Evolutionary conservation across 2,329 filamentous ascomycete genomes (phyloP).

Genomic region (Colletotrichum lupini): DNA sequence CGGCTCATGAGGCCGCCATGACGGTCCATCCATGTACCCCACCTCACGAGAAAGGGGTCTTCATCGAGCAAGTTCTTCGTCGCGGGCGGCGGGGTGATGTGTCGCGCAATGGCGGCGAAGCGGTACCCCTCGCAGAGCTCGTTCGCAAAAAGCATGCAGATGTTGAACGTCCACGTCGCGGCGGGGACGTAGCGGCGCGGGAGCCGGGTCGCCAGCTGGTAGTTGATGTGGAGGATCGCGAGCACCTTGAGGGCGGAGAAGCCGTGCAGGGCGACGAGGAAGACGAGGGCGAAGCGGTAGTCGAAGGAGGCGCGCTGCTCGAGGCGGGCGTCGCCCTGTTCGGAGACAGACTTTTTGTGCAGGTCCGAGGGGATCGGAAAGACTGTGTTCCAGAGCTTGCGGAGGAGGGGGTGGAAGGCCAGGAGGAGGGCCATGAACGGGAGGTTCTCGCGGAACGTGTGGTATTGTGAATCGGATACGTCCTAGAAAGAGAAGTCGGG

Average conservation of each 20-base stretch:
- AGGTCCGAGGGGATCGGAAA: conserved; percentile 48
- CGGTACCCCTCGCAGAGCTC: conserved; percentile 84
- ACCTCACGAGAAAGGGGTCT: conserved; percentile 61
- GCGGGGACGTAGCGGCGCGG: conserved; percentile 77
- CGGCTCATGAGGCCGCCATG: conserved; percentile 86
- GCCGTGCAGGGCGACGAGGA: conserved; percentile 84
- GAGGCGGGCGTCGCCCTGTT: conserved; percentile 66
- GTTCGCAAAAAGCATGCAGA: conserved; percentile 87
- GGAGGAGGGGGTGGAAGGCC: conserved; percentile 81
- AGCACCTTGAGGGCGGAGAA: conserved; percentile 87
- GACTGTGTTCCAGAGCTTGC: conserved; percentile 75
- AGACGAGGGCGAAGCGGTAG: conserved; percentile 81
- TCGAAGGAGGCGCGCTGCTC: conserved; percentile 85
- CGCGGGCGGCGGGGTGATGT: conserved; percentile 53
- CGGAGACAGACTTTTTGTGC: conserved; percentile 44
- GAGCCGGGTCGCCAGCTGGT: conserved; percentile 77
- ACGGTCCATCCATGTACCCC: conserved; percentile 80
- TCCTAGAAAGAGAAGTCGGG: conserved; percentile 68
- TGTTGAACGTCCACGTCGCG: conserved; percentile 91
- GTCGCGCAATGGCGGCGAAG: conserved; percentile 70
- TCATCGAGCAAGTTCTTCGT: conserved; percentile 45
- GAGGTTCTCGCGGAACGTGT: conserved; percentile 85
- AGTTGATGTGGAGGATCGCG: conserved; percentile 84
- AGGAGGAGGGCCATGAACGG: conserved; percentile 82
- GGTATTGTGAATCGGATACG: conserved; percentile 89